Conservation (phyloP, 345 rosid species). For the Eutrema yunnanense region DNA sequence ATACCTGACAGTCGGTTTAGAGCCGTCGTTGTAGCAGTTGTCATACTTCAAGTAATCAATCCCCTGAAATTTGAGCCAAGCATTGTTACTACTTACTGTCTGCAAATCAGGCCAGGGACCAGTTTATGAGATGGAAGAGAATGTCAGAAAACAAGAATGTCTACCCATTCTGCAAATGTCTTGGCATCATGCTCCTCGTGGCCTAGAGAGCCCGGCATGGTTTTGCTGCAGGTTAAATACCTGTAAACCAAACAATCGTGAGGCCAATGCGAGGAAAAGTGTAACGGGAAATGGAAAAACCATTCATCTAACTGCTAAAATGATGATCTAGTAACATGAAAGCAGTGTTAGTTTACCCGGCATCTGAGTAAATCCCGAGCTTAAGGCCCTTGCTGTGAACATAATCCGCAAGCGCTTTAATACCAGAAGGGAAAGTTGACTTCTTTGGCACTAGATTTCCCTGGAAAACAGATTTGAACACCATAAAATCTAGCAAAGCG, state of each 20-base stretch:
- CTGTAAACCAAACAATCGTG: slow-evolving; percentile 29
- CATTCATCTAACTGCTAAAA: background rate
- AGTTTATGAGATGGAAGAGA: background rate
- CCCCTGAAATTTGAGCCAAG: slow-evolving; percentile 39
- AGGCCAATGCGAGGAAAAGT: background rate
- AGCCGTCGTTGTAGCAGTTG: slow-evolving; percentile 62
- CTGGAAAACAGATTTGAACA: slow-evolving; percentile 31
- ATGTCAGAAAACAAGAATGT: background rate
- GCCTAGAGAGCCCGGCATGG: slow-evolving; percentile 92
- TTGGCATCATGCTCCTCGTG: slow-evolving; percentile 87
- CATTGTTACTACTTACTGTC: slow-evolving; percentile 8
- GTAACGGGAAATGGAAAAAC: background rate
- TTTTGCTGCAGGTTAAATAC: slow-evolving; percentile 72
- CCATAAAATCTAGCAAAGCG: background rate
- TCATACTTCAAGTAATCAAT: slow-evolving; percentile 93
- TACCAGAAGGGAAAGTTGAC: slow-evolving; percentile 77
- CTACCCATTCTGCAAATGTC: slow-evolving; percentile 88
- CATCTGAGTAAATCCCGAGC: slow-evolving; percentile 86
- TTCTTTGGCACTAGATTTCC: slow-evolving; percentile 57
- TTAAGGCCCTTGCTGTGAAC: slow-evolving; percentile 82
- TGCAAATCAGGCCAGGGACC: background rate
- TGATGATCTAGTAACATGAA: background rate
- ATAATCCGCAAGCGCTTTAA: slow-evolving; percentile 74
- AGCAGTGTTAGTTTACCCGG: slow-evolving; percentile 46
- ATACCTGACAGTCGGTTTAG: slow-evolving; percentile 65